phyloP scores from a whole-genome alignment of 805 yeast species.

The Wickerhamiella galacta region DNA sequence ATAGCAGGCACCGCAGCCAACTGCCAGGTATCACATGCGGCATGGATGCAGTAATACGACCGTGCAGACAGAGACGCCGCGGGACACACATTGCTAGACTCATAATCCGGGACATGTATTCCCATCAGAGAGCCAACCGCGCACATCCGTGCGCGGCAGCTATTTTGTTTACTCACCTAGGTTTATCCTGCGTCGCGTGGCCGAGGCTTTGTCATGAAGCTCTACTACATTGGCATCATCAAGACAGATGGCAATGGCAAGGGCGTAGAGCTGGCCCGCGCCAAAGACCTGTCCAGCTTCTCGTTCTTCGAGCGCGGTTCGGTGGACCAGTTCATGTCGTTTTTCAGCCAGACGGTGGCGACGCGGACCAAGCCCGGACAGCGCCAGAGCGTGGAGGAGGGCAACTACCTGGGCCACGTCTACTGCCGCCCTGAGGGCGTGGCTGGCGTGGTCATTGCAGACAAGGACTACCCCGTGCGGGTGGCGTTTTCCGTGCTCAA shows the following conservation, averaged over 20 bases:
- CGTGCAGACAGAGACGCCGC: too few relatives aligned
- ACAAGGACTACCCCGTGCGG: constrained; percentile 89
- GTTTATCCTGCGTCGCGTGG: too few relatives aligned
- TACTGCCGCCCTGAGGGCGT: constrained; percentile 81
- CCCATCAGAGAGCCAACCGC: too few relatives aligned
- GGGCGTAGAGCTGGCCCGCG: constrained; percentile 62
- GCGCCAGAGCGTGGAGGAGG: constrained; percentile 89
- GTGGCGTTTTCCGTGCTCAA: constrained; percentile 90
- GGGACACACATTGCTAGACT: too few relatives aligned
- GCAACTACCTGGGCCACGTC: constrained; percentile 78
- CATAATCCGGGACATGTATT: too few relatives aligned
- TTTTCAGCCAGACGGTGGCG: constrained; percentile 80
- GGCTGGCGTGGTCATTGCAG: constrained; percentile 82
- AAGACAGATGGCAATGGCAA: constrained; percentile 41
- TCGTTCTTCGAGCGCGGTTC: constrained; percentile 73
- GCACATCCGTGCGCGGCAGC: too few relatives aligned
- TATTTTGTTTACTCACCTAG: too few relatives aligned
- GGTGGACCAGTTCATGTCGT: constrained; percentile 87
- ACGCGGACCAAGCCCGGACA: constrained; percentile 78
- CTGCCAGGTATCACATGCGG: too few relatives aligned
- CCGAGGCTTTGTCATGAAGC: constrained; percentile 71
- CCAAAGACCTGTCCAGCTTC: constrained; percentile 70
- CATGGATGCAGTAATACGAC: too few relatives aligned
- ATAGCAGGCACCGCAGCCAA: not conserved
- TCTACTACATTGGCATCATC: constrained; percentile 77